Percentiles rank a stretch among this genome's conserved stretches.
Evolutionary conservation across 2,329 filamentous ascomycete genomes (phyloP).

Genomic region (Pseudogymnoascus sp.): DNA sequence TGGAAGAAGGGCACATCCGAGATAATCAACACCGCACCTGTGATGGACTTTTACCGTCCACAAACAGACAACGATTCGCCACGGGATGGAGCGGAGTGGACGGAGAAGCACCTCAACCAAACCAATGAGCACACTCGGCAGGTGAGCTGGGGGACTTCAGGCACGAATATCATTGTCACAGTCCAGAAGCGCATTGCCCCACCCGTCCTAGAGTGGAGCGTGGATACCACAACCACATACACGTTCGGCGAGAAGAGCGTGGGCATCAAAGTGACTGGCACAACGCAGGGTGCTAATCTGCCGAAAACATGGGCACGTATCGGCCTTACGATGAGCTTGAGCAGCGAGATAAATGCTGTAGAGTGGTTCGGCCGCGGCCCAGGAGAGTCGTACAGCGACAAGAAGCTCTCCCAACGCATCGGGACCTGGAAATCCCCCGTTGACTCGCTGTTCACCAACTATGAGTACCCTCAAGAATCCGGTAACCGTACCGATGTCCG

Average conservation of each 20-base stretch:
- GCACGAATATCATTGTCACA: slow-evolving; percentile 31
- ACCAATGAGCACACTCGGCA: slow-evolving; percentile 35
- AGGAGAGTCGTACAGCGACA: slow-evolving; percentile 58
- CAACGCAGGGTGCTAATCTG: slow-evolving; percentile 38
- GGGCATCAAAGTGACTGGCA: slow-evolving; percentile 40
- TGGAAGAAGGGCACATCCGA: slow-evolving; percentile 33
- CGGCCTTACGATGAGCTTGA: slow-evolving; percentile 45
- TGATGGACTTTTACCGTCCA: slow-evolving; percentile 31
- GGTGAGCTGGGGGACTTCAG: slow-evolving; percentile 17
- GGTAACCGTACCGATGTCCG: slow-evolving; percentile 56
- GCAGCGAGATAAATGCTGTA: slow-evolving; percentile 30
- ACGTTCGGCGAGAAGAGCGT: slow-evolving; percentile 43
- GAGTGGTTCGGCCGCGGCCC: slow-evolving; percentile 63
- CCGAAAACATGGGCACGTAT: slow-evolving; percentile 54
- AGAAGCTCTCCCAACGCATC: slow-evolving; percentile 50
- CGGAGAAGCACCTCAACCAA: slow-evolving; percentile 37
- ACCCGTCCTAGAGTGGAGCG: slow-evolving; percentile 53
- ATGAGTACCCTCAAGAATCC: slow-evolving; percentile 61
- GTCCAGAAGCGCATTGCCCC: slow-evolving; percentile 50
- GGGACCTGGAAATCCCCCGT: slow-evolving; percentile 42
- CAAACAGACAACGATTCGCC: slow-evolving; percentile 13
- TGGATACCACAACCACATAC: slow-evolving; percentile 44
- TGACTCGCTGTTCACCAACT: slow-evolving; percentile 48
- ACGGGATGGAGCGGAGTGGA: slow-evolving; percentile 47
- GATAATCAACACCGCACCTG: slow-evolving; percentile 37